A percentile compares a stretch with the other conserved stretches of the same genome.
Conservation (phyloP, 371 early-diverging fungal species). For the Lichtheimia corymbifera region DNA sequence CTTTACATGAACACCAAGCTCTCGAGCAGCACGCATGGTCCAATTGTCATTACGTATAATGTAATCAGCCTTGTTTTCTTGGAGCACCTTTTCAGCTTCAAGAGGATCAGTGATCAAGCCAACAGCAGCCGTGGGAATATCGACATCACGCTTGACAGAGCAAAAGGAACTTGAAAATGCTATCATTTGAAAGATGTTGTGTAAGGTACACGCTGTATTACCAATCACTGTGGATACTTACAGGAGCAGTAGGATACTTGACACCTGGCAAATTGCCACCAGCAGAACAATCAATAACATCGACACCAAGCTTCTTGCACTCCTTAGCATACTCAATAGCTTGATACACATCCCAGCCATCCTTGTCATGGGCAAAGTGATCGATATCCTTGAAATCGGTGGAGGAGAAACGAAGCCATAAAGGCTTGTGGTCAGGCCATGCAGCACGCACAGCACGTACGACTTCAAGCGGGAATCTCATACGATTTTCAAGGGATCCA, state of each 20-base stretch:
- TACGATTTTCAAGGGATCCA: conserved; percentile 79
- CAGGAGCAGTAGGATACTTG: conserved; percentile 13
- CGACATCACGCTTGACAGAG: conserved; percentile 62
- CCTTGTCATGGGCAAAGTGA: conserved; percentile 21
- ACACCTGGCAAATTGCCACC: conserved; percentile 62
- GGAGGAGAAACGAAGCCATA: conserved; percentile 79
- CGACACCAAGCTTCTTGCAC: conserved; percentile 68
- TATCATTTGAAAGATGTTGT: not conserved
- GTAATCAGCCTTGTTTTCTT: conserved; percentile 67
- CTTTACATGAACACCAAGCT: conserved; percentile 64
- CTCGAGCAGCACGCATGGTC: conserved; percentile 43
- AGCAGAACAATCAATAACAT: conserved; percentile 72
- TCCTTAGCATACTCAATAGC: conserved; percentile 58
- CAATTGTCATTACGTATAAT: conserved; percentile 30
- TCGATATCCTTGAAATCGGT: conserved; percentile 58
- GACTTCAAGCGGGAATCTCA: conserved; percentile 68
- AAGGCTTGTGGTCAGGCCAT: conserved; percentile 80
- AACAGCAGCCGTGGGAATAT: conserved; percentile 68
- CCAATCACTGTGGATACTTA: conserved; percentile 1
- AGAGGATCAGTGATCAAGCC: conserved; percentile 69
- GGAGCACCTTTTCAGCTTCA: conserved; percentile 72
- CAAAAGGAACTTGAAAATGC: conserved; percentile 76
- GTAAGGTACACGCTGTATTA: not conserved
- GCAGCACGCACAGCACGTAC: conserved; percentile 62
- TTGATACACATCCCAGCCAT: conserved; percentile 69